A percentile compares a stretch with the other conserved stretches of the same genome.
phyloP scores from a whole-genome alignment of 2,329 filamentous ascomycete species.

The Sporothrix schenckii region DNA sequence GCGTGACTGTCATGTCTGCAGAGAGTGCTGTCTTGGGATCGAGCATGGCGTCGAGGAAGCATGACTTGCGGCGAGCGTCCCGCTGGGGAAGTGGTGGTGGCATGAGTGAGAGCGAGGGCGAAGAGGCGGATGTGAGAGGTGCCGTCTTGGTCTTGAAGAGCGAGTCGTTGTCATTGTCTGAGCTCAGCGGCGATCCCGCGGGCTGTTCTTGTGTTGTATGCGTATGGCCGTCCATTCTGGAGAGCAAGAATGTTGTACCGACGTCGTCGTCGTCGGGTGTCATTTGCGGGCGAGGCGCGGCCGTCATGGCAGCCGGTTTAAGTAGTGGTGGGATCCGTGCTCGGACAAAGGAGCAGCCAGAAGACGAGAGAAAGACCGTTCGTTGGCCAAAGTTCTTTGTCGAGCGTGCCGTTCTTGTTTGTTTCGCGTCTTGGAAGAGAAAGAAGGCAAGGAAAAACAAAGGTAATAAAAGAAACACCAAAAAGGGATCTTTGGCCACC shows the following conservation, averaged over 20 bases:
- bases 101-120: slow-evolving; percentile 28
- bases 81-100: slow-evolving; percentile 55
- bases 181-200: slow-evolving; percentile 4
- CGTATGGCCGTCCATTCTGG: slow-evolving; percentile 26
- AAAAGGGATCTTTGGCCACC: not conserved
- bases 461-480: not conserved
- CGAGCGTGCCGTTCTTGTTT: slow-evolving; percentile 2
- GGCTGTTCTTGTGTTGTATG: not conserved
- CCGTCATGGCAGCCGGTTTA: slow-evolving; percentile 30
- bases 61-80: slow-evolving; percentile 55
- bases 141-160: not conserved
- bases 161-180: not conserved
- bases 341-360: not conserved
- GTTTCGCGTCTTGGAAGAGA: not conserved
- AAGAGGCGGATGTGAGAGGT: slow-evolving; percentile 8
- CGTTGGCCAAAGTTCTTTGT: slow-evolving; percentile 20
- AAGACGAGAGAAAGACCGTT: slow-evolving; percentile 7
- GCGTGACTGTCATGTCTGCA: not conserved
- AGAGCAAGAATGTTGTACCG: slow-evolving; percentile 29
- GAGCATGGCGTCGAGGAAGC: slow-evolving; percentile 47
- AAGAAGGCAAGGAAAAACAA: slow-evolving; percentile 11
- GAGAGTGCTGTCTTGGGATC: slow-evolving; percentile 28
- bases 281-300: slow-evolving; percentile 23
- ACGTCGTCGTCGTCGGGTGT: slow-evolving; percentile 34
- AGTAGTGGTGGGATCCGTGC: not conserved